Percentiles rank a stretch among this genome's conserved stretches.
phyloP scores from a whole-genome alignment of 208 protist species.

The Trypanosoma scelopori region DNA sequence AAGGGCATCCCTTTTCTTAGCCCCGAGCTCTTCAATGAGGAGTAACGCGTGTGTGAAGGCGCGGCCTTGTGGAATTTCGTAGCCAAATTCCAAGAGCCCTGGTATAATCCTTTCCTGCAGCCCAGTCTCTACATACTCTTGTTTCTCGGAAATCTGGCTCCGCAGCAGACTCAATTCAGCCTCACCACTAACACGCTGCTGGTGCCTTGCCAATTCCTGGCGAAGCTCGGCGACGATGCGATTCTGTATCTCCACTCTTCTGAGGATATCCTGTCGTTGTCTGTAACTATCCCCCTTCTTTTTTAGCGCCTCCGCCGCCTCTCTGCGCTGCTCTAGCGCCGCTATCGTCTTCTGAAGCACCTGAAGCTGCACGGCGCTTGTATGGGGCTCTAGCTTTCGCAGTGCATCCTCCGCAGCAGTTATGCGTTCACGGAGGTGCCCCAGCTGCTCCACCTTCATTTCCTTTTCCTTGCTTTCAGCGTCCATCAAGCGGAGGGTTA shows the following conservation, averaged over 20 bases:
- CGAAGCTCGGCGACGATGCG: conserved; percentile 41
- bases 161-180: conserved; percentile 47
- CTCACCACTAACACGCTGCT: conserved; percentile 36
- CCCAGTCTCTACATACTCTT: conserved; percentile 24
- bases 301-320: conserved; percentile 45
- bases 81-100: conserved; percentile 26
- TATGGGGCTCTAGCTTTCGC: conserved; percentile 15
- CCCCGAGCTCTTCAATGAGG: conserved; percentile 22
- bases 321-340: conserved; percentile 48
- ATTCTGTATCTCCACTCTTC: conserved; percentile 58
- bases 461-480: conserved; percentile 60
- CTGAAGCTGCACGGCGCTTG: conserved; percentile 18
- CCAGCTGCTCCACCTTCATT: conserved; percentile 44
- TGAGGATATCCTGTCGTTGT: conserved; percentile 38
- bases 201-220: conserved; percentile 51
- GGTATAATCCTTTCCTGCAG: conserved; percentile 43
- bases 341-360: conserved; percentile 32
- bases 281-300: conserved; percentile 37
- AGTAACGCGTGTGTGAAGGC: conserved; percentile 17
- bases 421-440: conserved; percentile 15
- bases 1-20: conserved; percentile 34
- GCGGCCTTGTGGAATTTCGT: background rate
- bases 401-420: conserved; percentile 11
- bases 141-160: conserved; percentile 37
- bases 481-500: conserved; percentile 42